Conservation (phyloP, 192 early-diverging fungal genomes). For the Pilaira anomala region DNA sequence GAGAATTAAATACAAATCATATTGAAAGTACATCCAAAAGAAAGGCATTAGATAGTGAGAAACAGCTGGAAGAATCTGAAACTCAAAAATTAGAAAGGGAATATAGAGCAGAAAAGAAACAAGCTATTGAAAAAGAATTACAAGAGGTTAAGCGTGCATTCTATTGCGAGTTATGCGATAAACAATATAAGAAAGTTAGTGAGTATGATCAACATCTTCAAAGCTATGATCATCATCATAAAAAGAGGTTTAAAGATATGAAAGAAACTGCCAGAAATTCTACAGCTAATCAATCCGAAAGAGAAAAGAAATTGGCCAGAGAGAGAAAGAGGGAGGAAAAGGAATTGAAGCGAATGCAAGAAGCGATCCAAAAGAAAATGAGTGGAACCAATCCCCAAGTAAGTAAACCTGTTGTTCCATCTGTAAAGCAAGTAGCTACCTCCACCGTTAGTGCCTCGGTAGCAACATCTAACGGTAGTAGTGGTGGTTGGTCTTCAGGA, state of each 20-base stretch:
- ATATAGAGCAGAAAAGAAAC: slow-evolving; percentile 48
- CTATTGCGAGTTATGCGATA: slow-evolving; percentile 75
- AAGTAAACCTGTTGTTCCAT: background rate
- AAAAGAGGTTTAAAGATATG: slow-evolving; percentile 80
- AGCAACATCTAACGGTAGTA: background rate
- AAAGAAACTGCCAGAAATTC: slow-evolving; percentile 49
- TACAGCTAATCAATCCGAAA: slow-evolving; percentile 27
- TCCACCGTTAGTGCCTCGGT: slow-evolving; percentile 12
- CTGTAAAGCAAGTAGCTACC: too few species aligned
- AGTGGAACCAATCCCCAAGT: slow-evolving; percentile 13
- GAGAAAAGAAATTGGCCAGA: slow-evolving; percentile 54
- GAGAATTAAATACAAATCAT: slow-evolving; percentile 52
- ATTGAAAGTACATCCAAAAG: slow-evolving; percentile 56
- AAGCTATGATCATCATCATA: slow-evolving; percentile 79
- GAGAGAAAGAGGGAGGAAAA: slow-evolving; percentile 65
- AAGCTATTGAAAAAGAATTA: slow-evolving; percentile 52
- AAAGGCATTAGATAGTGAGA: slow-evolving; percentile 63
- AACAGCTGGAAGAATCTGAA: slow-evolving; percentile 62
- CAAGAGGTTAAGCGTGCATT: slow-evolving; percentile 69
- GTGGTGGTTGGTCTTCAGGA: slow-evolving; percentile 5
- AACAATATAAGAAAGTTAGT: slow-evolving; percentile 72
- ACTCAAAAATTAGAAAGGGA: slow-evolving; percentile 52
- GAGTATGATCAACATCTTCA: slow-evolving; percentile 77
- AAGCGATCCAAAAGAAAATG: slow-evolving; percentile 54
- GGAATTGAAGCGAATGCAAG: slow-evolving; percentile 62